phyloP scores from a whole-genome alignment of 2,329 filamentous ascomycete species.

The Diaporthe sp. region DNA sequence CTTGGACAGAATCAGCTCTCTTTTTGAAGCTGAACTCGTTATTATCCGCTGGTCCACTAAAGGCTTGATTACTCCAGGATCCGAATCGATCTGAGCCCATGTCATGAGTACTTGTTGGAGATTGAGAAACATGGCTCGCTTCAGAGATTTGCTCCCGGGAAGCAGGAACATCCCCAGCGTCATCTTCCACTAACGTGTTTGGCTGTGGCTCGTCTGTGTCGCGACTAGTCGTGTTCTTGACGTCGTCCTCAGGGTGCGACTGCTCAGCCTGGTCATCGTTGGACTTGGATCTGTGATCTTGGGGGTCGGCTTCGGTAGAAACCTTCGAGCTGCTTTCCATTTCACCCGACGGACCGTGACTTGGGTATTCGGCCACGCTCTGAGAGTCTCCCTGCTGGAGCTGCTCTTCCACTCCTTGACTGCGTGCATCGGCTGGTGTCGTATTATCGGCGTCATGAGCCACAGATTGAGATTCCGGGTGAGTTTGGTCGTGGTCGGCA shows the following conservation, averaged over 20 bases:
- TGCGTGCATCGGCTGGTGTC: not conserved
- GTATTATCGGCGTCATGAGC: not conserved
- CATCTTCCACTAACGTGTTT: not conserved
- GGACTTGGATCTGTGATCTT: not conserved
- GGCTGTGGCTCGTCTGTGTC: not conserved
- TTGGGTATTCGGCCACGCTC: not conserved
- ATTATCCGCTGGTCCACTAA: not conserved
- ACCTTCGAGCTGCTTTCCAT: not conserved
- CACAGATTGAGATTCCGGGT: not conserved
- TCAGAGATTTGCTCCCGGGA: not conserved
- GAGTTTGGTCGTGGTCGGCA: not conserved
- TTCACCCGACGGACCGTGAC: not conserved
- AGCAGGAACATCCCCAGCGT: not conserved
- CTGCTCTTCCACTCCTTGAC: not conserved
- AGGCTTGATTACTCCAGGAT: not conserved
- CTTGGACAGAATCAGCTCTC: constrained; percentile 27
- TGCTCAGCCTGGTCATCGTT: not conserved
- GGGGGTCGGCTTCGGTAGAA: not conserved
- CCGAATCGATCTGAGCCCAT: not conserved
- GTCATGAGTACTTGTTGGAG: not conserved
- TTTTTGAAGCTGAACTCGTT: constrained; percentile 20
- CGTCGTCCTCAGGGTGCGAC: not conserved
- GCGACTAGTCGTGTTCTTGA: not conserved
- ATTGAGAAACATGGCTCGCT: not conserved
- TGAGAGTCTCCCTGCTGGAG: not conserved